Evolutionary conservation across 148 eudicot genomes (phyloP).

Genomic region (Euryodendron excelsum): DNA sequence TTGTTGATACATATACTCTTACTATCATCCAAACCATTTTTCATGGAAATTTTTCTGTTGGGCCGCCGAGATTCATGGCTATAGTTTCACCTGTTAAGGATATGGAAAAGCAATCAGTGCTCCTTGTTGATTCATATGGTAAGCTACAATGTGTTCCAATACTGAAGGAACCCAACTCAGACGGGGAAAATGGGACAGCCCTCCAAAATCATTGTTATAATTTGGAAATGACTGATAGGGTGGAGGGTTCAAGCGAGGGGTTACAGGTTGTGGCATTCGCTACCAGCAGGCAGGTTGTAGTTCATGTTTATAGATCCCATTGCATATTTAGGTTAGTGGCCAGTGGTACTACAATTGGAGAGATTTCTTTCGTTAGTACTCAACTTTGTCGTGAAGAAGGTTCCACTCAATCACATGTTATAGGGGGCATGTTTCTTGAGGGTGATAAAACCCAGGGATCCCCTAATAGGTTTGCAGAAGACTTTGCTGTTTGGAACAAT

Average conservation of each 20-base stretch:
- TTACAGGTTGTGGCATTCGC: slow-evolving; percentile 54
- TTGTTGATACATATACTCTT: slow-evolving; percentile 80
- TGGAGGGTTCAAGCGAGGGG: slow-evolving; percentile 41
- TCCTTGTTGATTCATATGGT: slow-evolving; percentile 70
- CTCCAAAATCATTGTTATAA: slow-evolving; percentile 29
- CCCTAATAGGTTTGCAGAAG: slow-evolving; percentile 28
- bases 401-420: slow-evolving; percentile 35
- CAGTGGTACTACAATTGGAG: slow-evolving; percentile 52
- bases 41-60: slow-evolving; percentile 72
- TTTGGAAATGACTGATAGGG: slow-evolving; percentile 28
- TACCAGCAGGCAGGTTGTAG: slow-evolving; percentile 52
- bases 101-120: slow-evolving; percentile 45
- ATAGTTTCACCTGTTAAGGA: slow-evolving; percentile 50
- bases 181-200: slow-evolving; percentile 36
- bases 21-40: slow-evolving; percentile 74
- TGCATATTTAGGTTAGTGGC: slow-evolving; percentile 57
- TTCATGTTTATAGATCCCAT: slow-evolving; percentile 54
- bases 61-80: slow-evolving; percentile 73
- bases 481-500: slow-evolving; percentile 70
- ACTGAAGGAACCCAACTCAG: slow-evolving; percentile 46
- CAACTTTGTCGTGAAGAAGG: slow-evolving; percentile 35
- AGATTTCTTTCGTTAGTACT: slow-evolving; percentile 50
- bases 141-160: slow-evolving; percentile 57
- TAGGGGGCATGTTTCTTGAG: slow-evolving; percentile 66
- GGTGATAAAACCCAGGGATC: slow-evolving; percentile 33